Percentiles rank a stretch among this genome's conserved stretches.
Evolutionary conservation across 345 rosid species (phyloP).

Genomic region (Conringia planisiliqua): DNA sequence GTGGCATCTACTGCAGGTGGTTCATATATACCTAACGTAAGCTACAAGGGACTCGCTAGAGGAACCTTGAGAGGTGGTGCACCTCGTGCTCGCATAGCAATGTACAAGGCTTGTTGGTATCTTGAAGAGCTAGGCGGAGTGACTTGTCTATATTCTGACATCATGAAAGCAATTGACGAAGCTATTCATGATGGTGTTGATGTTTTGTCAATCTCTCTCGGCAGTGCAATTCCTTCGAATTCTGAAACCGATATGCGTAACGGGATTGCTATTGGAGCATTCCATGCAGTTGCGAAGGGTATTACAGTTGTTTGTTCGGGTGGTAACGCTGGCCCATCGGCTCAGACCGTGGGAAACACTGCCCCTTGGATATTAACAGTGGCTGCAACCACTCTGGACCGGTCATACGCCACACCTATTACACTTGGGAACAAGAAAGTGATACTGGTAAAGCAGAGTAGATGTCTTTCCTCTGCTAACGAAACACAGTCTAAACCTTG

Average conservation of each 20-base stretch:
- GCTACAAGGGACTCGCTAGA: slow-evolving; percentile 41
- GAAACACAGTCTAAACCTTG: too few relatives aligned
- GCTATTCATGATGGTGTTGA: slow-evolving; percentile 52
- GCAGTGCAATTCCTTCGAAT: slow-evolving; percentile 20
- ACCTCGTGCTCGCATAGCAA: slow-evolving; percentile 42
- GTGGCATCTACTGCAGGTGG: slow-evolving; percentile 47
- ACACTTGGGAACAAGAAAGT: background rate
- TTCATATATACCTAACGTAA: slow-evolving; percentile 37
- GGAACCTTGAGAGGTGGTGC: slow-evolving; percentile 41
- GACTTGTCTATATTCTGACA: slow-evolving; percentile 31
- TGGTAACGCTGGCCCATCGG: slow-evolving; percentile 29
- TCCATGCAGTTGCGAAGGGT: slow-evolving; percentile 43
- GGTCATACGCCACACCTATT: slow-evolving; percentile 37
- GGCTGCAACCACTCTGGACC: slow-evolving; percentile 51
- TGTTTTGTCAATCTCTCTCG: slow-evolving; percentile 43
- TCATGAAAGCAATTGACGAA: slow-evolving; percentile 46
- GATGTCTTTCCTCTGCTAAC: too few relatives aligned
- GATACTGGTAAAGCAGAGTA: background rate
- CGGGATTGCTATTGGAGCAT: slow-evolving; percentile 37
- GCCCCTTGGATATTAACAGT: slow-evolving; percentile 56
- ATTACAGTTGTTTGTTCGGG: slow-evolving; percentile 33
- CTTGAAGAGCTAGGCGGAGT: background rate
- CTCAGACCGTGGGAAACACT: slow-evolving; percentile 34
- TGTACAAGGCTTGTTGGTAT: slow-evolving; percentile 54
- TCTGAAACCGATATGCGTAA: background rate